Percentiles rank a stretch among this genome's conserved stretches.
These are phyloP conservation scores for Ettlia oleoabundans DNA, from an alignment of 139 green algal genomes.

Conservation along the genomic window DNA sequence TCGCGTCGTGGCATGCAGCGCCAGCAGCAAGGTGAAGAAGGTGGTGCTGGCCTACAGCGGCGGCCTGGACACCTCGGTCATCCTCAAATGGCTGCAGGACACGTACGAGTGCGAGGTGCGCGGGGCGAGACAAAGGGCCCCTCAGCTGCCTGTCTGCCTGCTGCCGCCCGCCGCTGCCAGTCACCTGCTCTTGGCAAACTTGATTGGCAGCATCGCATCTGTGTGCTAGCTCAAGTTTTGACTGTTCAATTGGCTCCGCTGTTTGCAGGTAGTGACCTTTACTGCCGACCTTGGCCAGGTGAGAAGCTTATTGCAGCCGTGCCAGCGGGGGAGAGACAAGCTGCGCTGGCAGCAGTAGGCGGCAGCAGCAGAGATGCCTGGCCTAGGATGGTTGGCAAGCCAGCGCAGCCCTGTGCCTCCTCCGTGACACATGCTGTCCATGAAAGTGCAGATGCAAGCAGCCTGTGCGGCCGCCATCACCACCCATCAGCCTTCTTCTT, in stretches of 20 bases:
- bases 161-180: not conserved
- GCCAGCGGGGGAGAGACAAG: too few relatives aligned
- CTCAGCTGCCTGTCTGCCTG: not conserved
- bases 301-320: not conserved
- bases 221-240: not conserved
- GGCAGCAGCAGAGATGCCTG: too few relatives aligned
- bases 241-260: not conserved
- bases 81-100: conserved; percentile 99
- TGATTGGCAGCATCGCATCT: too few relatives aligned
- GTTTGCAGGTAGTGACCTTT: conserved; percentile 87
- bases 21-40: conserved; percentile 68
- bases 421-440: too few relatives aligned
- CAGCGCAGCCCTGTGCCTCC: too few relatives aligned
- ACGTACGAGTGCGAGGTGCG: conserved; percentile 93
- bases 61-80: conserved; percentile 97
- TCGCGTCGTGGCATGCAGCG: not conserved
- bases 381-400: too few relatives aligned
- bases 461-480: too few relatives aligned
- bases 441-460: too few relatives aligned
- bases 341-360: not conserved
- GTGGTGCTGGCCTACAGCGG: conserved; percentile 91
- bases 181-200: not conserved
- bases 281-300: conserved; percentile 96
- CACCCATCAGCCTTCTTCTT: too few relatives aligned
- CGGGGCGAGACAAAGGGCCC: not conserved